Conservation (phyloP, 768 basidiomycete species). For the Lentinula sp. region DNA sequence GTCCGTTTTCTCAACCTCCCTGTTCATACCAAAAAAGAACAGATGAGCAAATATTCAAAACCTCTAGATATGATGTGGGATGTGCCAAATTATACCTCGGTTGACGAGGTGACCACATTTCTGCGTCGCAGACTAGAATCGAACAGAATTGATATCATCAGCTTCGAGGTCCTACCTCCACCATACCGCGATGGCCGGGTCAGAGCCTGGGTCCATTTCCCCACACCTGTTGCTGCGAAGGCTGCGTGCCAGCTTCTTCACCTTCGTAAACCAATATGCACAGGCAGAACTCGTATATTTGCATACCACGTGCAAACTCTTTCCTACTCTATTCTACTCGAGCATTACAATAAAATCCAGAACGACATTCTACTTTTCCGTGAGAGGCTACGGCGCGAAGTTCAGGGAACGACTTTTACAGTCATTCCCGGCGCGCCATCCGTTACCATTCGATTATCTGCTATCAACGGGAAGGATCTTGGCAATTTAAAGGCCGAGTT, state of each 20-base stretch:
- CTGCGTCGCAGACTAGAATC: constrained; percentile 30
- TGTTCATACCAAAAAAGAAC: constrained; percentile 27
- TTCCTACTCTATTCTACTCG: constrained; percentile 32
- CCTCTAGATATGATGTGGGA: constrained; percentile 34
- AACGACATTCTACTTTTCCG: constrained; percentile 43
- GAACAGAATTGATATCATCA: constrained; percentile 20
- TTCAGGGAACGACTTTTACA: constrained; percentile 19
- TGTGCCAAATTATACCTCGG: constrained; percentile 32
- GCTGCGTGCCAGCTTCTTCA: constrained; percentile 44
- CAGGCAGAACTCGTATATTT: constrained; percentile 39
- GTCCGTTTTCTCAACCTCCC: constrained; percentile 49
- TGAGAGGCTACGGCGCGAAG: constrained; percentile 24
- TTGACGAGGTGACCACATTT: constrained; percentile 26
- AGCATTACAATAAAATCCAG: constrained; percentile 32
- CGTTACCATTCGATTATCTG: constrained; percentile 41
- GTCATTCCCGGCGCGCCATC: constrained; percentile 11
- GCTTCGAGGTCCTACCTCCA: constrained; percentile 42
- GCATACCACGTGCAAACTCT: constrained; percentile 53
- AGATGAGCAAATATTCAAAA: constrained; percentile 29
- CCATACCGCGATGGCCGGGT: constrained; percentile 46
- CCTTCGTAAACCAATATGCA: constrained; percentile 34
- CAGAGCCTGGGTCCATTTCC: constrained; percentile 52
- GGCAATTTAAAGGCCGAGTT: constrained; percentile 53
- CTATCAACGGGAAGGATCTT: constrained; percentile 43
- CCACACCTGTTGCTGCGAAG: constrained; percentile 44